Evolutionary conservation across 2,329 filamentous ascomycete species (phyloP), one percentile per base, ranked within the genome.

Genomic region (Diaporthe aspalathi): DNA sequence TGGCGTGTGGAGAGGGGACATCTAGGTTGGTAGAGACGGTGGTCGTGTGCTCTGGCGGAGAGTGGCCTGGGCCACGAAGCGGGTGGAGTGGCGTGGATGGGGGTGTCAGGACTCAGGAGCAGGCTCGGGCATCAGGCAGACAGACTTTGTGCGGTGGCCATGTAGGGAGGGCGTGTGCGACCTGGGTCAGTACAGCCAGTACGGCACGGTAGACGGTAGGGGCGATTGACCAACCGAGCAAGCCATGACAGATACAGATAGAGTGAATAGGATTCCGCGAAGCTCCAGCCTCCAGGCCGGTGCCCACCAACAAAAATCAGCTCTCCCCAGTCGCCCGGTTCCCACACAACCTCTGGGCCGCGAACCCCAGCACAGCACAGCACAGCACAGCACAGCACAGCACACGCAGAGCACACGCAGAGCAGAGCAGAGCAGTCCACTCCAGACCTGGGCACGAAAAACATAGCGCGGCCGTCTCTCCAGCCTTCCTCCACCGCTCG

Each of bases 251-350:
- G 24, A 56, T n/a, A n/a, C 65, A 38, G 38, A 56, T 17, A 2
- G 52, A 16, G 40, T 29, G 52, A 54, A 68, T 60, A 68, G 53
- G 53, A 68, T 52, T 68, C 35, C 56, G 67, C 67, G 38, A 68
- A 68, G 67, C 66, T 57, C 56, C 40, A 56, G 65, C 50, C 66
- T 57, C 56, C 40, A 56, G 65, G 66, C 65, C 47, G 65, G 66
- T 57, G 49, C 53, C 66, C 66, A 68, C 66, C 66, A 66, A 66
- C 66, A 27, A 56, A 56, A 68, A 68, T 27, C 63, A 53, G 49
- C 50, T 52, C 63, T 67, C 49, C 38, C 67, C 65, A 29, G 53
- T 40, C 40, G n/a, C n/a, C 62, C 45, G 35, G 35, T 38, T 38
- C 35, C 35, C 35, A 38, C 35, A 32, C 32, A 32, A 32, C 32